phyloP scores from a whole-genome alignment of 1,139 yeast genomes.

The Cylindricascospora bacillispora region DNA sequence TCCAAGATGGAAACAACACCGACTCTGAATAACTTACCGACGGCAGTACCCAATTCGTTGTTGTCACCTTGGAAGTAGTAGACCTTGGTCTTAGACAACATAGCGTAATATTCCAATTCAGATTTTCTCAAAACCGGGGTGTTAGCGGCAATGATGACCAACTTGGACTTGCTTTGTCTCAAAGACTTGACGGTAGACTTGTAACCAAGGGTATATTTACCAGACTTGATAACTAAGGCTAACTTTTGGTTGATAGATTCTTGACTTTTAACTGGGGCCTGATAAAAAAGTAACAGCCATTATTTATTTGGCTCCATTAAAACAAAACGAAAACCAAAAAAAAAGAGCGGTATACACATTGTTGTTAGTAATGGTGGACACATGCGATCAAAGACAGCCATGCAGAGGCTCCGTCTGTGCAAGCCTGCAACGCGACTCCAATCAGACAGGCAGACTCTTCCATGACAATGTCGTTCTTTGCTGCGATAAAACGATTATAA shows the following conservation, averaged over 20 bases:
- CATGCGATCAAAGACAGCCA: no score
- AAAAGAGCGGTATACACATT: not conserved
- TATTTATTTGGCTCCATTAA: conserved; percentile 1
- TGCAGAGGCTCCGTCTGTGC: no score
- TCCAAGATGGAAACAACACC: conserved; percentile 93
- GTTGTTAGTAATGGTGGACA: no score
- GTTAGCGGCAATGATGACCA: conserved; percentile 97
- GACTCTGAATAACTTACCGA: conserved; percentile 99
- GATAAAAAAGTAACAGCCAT: conserved; percentile 6
- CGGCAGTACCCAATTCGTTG: conserved; percentile 99
- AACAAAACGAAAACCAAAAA: not conserved
- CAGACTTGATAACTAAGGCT: conserved; percentile 97
- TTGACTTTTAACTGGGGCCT: conserved; percentile 90
- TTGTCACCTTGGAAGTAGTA: conserved; percentile 99
- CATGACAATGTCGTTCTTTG: not conserved
- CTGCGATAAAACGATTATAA: conserved; percentile 1
- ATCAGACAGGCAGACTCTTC: conserved; percentile 1
- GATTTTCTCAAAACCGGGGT: conserved; percentile 99
- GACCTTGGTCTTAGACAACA: conserved; percentile 97
- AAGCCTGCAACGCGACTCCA: conserved; percentile 2
- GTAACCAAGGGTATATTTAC: conserved; percentile 99
- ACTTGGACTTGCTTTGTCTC: conserved; percentile 99
- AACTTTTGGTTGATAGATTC: conserved; percentile 98
- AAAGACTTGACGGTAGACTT: conserved; percentile 97
- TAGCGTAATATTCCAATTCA: conserved; percentile 99